Evolutionary conservation across 108 stramenopile genomes (phyloP).

Genomic region (Pseudonitzschia multistriata): DNA sequence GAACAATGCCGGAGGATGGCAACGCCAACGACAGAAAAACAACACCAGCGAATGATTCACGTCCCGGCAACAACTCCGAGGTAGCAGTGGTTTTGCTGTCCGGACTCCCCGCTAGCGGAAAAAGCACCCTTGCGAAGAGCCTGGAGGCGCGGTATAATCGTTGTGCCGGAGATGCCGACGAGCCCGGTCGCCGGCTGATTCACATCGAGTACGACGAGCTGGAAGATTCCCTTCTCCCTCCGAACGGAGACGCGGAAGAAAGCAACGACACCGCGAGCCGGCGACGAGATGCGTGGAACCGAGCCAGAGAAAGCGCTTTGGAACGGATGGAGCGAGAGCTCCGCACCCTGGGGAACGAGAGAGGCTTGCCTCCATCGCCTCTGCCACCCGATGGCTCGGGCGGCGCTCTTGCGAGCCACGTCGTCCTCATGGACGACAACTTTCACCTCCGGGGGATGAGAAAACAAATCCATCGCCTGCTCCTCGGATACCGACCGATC

Average conservation of each 20-base stretch:
- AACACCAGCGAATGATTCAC: background rate
- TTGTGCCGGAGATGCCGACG: no score
- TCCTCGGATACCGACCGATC: conserved; percentile 32
- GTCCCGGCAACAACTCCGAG: background rate
- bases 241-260: background rate
- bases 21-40: background rate
- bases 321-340: conserved; percentile 43
- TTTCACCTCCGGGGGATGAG: conserved; percentile 79
- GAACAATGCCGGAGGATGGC: background rate
- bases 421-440: conserved; percentile 80
- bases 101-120: conserved; percentile 67
- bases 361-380: background rate
- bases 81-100: conserved; percentile 44
- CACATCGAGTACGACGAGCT: conserved; percentile 64
- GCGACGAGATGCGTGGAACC: conserved; percentile 65
- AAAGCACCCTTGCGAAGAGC: conserved; percentile 50
- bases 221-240: conserved; percentile 24
- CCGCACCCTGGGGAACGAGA: conserved; percentile 13
- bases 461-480: conserved; percentile 56
- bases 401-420: background rate
- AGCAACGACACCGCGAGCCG: conserved; percentile 5
- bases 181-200: conserved; percentile 5
- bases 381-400: no score
- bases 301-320: conserved; percentile 52
- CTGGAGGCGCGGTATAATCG: conserved; percentile 9